Evolutionary conservation across 495 filamentous ascomycete genomes (phyloP).

Genomic region (Aspergillus nidulans): DNA sequence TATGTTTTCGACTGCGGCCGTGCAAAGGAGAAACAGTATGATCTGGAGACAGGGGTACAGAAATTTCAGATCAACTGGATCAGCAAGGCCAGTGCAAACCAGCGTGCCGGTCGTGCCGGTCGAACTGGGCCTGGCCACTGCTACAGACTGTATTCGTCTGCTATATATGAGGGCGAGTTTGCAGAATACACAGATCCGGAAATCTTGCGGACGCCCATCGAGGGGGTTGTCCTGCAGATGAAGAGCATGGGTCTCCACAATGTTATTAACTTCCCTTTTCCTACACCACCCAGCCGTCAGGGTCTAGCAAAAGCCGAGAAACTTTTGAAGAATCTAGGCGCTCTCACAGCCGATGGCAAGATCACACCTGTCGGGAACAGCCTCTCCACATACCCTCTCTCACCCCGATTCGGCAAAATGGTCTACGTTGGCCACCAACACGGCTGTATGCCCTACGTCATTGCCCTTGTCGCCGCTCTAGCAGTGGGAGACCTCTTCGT

Average conservation of each 20-base stretch:
- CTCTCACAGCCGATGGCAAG: conserved; percentile 61
- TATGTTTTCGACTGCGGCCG: conserved; percentile 96
- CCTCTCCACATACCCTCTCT: conserved; percentile 83
- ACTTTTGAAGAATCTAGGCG: conserved; percentile 69
- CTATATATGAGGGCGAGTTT: conserved; percentile 90
- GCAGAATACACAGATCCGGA: conserved; percentile 81
- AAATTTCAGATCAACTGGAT: conserved; percentile 95
- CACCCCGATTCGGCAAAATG: conserved; percentile 87
- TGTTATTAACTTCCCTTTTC: conserved; percentile 95
- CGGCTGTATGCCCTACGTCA: conserved; percentile 77
- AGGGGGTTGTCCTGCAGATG: conserved; percentile 87
- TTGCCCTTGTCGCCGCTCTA: conserved; percentile 82
- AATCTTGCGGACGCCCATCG: conserved; percentile 86
- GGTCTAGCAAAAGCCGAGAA: conserved; percentile 83
- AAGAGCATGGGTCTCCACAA: conserved; percentile 92
- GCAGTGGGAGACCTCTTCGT: conserved; percentile 87
- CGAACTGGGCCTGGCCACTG: conserved; percentile 95
- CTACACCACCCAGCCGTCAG: conserved; percentile 78
- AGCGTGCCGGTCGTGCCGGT: conserved; percentile 90
- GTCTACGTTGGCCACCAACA: conserved; percentile 81
- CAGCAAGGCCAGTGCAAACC: conserved; percentile 92
- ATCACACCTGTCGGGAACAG: conserved; percentile 72
- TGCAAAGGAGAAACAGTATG: conserved; percentile 85
- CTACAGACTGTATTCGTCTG: conserved; percentile 89
- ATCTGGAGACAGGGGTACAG: conserved; percentile 81